Evolutionary conservation across 176 grass and related monocot species (phyloP).

Genomic region (Aegilops bicornis): DNA sequence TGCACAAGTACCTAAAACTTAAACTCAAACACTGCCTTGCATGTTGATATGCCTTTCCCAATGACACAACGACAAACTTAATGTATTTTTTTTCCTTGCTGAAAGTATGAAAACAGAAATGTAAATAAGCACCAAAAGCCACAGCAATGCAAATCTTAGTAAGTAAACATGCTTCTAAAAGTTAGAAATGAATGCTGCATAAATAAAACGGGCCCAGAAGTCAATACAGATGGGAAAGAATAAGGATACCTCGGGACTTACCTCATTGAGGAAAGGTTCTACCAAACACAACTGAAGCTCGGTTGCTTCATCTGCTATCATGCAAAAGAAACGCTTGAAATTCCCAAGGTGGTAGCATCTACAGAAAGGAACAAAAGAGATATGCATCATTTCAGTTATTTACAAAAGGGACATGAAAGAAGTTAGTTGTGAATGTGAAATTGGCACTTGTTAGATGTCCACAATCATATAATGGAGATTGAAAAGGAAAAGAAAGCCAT

Average conservation of each 20-base stretch:
- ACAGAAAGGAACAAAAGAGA: constrained; percentile 26
- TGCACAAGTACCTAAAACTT: neutral
- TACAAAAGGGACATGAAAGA: constrained; percentile 15
- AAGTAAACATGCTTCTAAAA: neutral
- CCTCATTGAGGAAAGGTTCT: constrained; percentile 95
- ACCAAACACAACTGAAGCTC: constrained; percentile 69
- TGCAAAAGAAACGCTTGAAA: constrained; percentile 89
- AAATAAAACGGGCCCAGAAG: neutral
- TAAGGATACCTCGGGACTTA: constrained; percentile 8
- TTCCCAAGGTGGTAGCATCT: constrained; percentile 79
- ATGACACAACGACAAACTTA: constrained; percentile 11
- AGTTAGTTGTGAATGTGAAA: constrained; percentile 1
- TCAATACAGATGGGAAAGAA: neutral
- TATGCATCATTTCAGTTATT: constrained; percentile 7
- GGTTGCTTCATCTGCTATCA: constrained; percentile 62
- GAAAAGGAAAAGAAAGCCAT: constrained; percentile 13
- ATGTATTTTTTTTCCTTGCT: constrained; percentile 9
- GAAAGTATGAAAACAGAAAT: constrained; percentile 12
- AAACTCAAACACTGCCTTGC: neutral
- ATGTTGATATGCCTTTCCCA: neutral
- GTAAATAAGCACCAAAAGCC: neutral
- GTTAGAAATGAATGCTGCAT: neutral
- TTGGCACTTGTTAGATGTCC: neutral
- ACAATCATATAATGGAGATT: neutral
- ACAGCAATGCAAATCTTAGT: neutral